These are phyloP conservation scores for Aspergillus sp. DNA, from an alignment of 2,329 filamentous ascomycete genomes.

Conservation along the genomic window DNA sequence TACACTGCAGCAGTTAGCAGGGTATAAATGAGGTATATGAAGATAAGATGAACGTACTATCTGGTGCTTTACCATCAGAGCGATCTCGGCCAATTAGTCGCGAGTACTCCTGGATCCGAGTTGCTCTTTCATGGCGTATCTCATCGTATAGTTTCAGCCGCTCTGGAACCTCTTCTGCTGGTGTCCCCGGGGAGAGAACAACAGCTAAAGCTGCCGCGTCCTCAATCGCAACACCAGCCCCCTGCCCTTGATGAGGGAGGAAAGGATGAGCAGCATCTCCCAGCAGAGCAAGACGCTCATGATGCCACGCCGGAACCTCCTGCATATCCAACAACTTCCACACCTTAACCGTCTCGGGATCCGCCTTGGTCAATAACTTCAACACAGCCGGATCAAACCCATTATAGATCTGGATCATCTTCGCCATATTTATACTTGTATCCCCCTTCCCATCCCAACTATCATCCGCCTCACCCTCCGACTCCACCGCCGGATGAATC, in stretches of 20 bases:
- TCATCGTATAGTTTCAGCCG: slow-evolving; percentile 21
- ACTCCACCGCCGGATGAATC: slow-evolving; percentile 5
- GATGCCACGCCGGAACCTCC: slow-evolving; percentile 14
- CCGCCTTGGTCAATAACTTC: slow-evolving; percentile 15
- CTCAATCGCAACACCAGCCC: slow-evolving; percentile 38
- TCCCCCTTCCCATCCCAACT: neutral
- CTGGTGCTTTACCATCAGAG: too few species aligned
- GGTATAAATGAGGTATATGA: too few species aligned
- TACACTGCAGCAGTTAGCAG: slow-evolving; percentile 26
- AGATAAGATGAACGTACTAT: too few species aligned
- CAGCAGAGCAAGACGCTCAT: slow-evolving; percentile 18
- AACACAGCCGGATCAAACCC: slow-evolving; percentile 13
- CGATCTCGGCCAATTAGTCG: too few species aligned
- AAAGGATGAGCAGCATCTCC: slow-evolving; percentile 24
- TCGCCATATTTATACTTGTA: neutral
- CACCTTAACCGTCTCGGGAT: slow-evolving; percentile 18
- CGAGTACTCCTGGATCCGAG: too few species aligned
- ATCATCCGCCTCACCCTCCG: neutral
- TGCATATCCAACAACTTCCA: slow-evolving; percentile 19
- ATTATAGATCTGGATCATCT: neutral
- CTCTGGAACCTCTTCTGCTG: slow-evolving; percentile 5
- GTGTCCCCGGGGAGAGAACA: slow-evolving; percentile 23
- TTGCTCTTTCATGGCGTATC: neutral
- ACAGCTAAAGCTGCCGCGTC: slow-evolving; percentile 36
- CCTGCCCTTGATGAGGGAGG: slow-evolving; percentile 37